These are phyloP conservation scores for Penicillium chermesinum DNA, from an alignment of 495 filamentous ascomycete genomes.

Conservation along the genomic window DNA sequence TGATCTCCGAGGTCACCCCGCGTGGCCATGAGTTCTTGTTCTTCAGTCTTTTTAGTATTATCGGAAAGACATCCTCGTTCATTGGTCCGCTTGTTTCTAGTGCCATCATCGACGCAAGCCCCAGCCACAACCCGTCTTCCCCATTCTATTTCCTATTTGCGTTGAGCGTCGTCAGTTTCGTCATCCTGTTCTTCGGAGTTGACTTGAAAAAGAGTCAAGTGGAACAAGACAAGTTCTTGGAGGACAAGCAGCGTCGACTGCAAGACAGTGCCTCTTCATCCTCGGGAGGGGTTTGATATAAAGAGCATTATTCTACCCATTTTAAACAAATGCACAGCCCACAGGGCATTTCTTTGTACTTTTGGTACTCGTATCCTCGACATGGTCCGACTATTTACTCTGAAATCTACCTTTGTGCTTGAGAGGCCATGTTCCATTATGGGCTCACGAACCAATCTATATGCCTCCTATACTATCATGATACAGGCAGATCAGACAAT, in stretches of 20 bases:
- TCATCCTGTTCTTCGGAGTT: slow-evolving; percentile 45
- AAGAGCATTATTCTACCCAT: neutral
- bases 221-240: slow-evolving; percentile 45
- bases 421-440: too few species aligned
- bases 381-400: too few species aligned
- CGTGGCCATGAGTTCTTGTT: slow-evolving; percentile 62
- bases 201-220: slow-evolving; percentile 54
- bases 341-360: too few species aligned
- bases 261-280: slow-evolving; percentile 5
- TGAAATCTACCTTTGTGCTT: neutral
- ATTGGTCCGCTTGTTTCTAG: slow-evolving; percentile 60
- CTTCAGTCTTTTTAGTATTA: slow-evolving; percentile 61
- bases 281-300: neutral
- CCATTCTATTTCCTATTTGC: slow-evolving; percentile 63
- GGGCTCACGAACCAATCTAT: too few species aligned
- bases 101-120: slow-evolving; percentile 60
- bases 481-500: too few species aligned
- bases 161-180: slow-evolving; percentile 51
- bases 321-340: neutral
- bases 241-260: slow-evolving; percentile 16
- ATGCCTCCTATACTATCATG: too few species aligned
- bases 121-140: slow-evolving; percentile 46
- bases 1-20: slow-evolving; percentile 63
- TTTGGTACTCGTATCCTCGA: too few species aligned
- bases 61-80: slow-evolving; percentile 60